Evolutionary conservation across 768 basidiomycete genomes (phyloP), one percentile per base, ranked within the genome.

Genomic region (Xerocomus spinulosus): DNA sequence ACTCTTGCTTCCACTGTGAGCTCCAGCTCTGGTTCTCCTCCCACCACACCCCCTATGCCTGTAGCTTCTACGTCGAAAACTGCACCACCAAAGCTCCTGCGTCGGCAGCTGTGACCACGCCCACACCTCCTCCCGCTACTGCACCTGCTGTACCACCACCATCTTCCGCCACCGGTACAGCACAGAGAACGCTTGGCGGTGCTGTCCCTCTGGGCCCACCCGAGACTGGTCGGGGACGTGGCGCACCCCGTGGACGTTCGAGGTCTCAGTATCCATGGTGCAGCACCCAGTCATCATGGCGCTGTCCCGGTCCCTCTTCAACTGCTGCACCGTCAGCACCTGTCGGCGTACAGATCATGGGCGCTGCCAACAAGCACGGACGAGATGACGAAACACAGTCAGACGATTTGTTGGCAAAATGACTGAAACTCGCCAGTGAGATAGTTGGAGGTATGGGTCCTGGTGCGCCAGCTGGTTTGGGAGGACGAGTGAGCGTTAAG

Each of bases 321-420:
- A 51, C 69, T 10, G 13, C 46, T 6, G 17, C 49, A 2, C 14
- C 54, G 20, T 54, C 72, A 5, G 40, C 72, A 30, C 56, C 69
- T 10, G 67, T 66, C 7, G 76, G 75, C 9, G 70, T 83, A 33
- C 76, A 77, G 13, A 84, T 85, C 37, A 75, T 80, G 56, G 84
- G 83, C 28, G 84, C 83, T 7, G 81, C 82, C 14, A 68, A 56
- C 26, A 87, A 87, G 54, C 77, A 84, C 23, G 73, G 78, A 28
- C 74, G 84, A 34, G 85, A 87, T 52, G 80, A 81, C 25, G 71
- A 69, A 10, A 62, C 67, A 20, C 58, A 18, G 18, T 61, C n/a
- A 0, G 81, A 82, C 17, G 80, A 82, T 56, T 77, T 82, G 9
- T 68, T 86, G 26, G 81, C 78, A 0, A 87, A 87, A 59, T 78